These are phyloP conservation scores for Anastatica hierochuntica DNA, from an alignment of 345 rosid species.

Conservation along the genomic window DNA sequence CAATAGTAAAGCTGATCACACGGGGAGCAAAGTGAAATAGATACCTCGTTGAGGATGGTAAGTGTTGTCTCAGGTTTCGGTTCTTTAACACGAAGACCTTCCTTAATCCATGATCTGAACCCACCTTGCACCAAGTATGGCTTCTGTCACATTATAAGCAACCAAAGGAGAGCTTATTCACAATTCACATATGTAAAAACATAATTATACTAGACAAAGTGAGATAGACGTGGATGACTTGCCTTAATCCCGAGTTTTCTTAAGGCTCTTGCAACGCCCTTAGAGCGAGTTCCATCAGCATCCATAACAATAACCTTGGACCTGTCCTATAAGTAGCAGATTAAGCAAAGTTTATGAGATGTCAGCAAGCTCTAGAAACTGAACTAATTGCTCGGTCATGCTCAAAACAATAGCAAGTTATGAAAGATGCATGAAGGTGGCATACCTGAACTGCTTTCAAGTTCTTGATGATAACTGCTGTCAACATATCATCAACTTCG, in stretches of 20 bases:
- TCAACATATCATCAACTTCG: slow-evolving; percentile 59
- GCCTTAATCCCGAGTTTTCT: slow-evolving; percentile 79
- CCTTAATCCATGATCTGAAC: slow-evolving; percentile 66
- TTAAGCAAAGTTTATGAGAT: slow-evolving; percentile 29
- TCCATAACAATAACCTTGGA: slow-evolving; percentile 91
- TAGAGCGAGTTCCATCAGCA: slow-evolving; percentile 75
- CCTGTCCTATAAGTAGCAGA: slow-evolving; percentile 78
- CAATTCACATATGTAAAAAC: not conserved
- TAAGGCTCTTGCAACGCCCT: slow-evolving; percentile 87
- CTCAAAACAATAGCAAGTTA: not conserved
- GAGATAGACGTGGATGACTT: slow-evolving; percentile 11
- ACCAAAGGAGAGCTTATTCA: not conserved
- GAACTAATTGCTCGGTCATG: not conserved
- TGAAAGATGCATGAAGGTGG: slow-evolving; percentile 9
- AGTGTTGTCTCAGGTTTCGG: slow-evolving; percentile 75
- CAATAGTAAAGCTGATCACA: not conserved
- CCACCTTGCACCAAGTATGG: slow-evolving; percentile 83
- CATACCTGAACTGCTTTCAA: slow-evolving; percentile 70
- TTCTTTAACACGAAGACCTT: slow-evolving; percentile 71
- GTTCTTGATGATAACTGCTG: slow-evolving; percentile 69
- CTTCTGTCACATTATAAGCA: slow-evolving; percentile 36
- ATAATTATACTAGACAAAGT: not conserved
- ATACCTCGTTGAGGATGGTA: slow-evolving; percentile 75
- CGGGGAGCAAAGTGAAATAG: not conserved
- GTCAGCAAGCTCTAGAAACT: too few species aligned